Evolutionary conservation across 2,329 filamentous ascomycete genomes (phyloP), one percentile per base, ranked within the genome.

Genomic region (Fusarium sp.): DNA sequence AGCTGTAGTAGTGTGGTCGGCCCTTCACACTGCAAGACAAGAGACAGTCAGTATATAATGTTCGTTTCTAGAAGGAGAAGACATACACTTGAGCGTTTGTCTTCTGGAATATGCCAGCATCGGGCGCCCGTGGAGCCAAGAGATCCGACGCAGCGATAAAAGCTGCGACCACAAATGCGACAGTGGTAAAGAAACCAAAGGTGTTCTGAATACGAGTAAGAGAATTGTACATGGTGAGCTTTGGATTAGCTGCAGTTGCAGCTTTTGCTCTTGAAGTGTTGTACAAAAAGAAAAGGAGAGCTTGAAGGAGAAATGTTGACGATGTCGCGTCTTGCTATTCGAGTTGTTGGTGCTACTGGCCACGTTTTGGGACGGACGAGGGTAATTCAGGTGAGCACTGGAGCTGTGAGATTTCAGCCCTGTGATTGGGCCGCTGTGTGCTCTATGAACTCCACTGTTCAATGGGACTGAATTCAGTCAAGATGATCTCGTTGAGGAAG

Each of bases 181-280:
- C 95, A 32, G 95, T 97, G 24, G 96, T 98, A 88, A 98, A 98
- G 90, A 97, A 98, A 83, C 96, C 95, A 82, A 99, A 99, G 82
- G 95, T 92, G 85, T 94, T 96, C 84, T 99, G 96, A 76, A 92
- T 83, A 77, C 96, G 94, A 72, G 93, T 94, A 55, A 97, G 84
- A 53, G 93, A 90, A 80, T 94, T 97, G 84, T 98, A 92, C 96
- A 99, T 98, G 70, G 69, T 87, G 85, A 80, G 74, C 69, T 66
- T 22, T 57, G 57, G n/a, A 36, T 38, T 51, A 56, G 53, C 63
- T 63, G 65, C 64, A 57, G 61, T 59, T 53, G 71, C 69, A 64
- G 74, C 71, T 71, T 73, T 66, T 70, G 35, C 61, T 57, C 48
- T 72, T 20, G 22, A 47, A 24, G 53, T 47, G 59, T 39, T 65